A percentile compares a stretch with the other conserved stretches of the same genome.
Conservation (phyloP, 768 basidiomycete genomes). For the Xerocomellus amylosporus region DNA sequence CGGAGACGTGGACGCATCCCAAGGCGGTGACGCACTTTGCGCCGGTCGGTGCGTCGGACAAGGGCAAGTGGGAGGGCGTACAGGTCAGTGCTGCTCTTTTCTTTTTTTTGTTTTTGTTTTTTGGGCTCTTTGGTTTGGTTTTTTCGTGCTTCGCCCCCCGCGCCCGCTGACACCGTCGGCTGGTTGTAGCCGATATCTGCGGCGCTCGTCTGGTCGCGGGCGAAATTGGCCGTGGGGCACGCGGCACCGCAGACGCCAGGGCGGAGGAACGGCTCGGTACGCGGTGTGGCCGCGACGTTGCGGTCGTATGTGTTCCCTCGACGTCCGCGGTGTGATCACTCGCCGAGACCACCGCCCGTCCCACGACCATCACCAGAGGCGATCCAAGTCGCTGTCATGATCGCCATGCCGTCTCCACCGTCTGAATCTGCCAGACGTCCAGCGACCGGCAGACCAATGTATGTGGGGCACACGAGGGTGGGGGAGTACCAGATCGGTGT, state of each 20-base stretch:
- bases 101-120: too few species aligned
- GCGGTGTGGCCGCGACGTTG: conserved; percentile 1
- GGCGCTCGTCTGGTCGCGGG: conserved; percentile 18
- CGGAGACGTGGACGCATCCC: conserved; percentile 20
- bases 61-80: conserved; percentile 17
- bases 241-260: not conserved
- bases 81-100: too few species aligned
- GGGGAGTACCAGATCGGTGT: conserved; percentile 48
- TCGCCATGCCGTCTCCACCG: conserved; percentile 43
- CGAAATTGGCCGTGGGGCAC: not conserved
- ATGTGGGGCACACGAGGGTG: conserved; percentile 9
- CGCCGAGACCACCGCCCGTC: conserved; percentile 12
- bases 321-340: not conserved
- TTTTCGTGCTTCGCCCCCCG: too few species aligned
- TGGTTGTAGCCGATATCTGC: conserved; percentile 26
- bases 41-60: not conserved
- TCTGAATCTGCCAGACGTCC: not conserved
- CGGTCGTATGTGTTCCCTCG: conserved; percentile 4
- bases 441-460: not conserved
- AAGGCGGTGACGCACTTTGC: not conserved
- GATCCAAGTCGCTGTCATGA: conserved; percentile 43
- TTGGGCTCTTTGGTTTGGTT: too few species aligned
- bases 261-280: not conserved
- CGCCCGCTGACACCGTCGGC: not conserved
- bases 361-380: conserved; percentile 19